phyloP scores from a whole-genome alignment of 2,329 filamentous ascomycete genomes.

The Colletotrichum gigasporum region DNA sequence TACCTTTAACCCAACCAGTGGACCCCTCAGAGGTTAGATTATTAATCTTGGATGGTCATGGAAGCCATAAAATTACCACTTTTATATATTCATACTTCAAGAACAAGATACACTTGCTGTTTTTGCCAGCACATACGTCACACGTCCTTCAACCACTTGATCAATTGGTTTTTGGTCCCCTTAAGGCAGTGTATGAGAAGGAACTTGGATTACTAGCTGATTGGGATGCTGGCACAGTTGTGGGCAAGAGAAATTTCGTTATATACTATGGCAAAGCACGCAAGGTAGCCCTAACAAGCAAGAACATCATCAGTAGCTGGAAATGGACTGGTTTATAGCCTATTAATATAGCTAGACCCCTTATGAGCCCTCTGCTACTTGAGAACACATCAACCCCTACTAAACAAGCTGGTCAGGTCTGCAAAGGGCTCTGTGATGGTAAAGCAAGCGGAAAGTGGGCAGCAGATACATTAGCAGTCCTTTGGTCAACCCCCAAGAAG shows the following conservation, averaged over 20 bases:
- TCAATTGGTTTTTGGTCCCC: constrained; percentile 7
- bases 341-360: background rate
- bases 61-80: constrained; percentile 30
- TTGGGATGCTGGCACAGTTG: no score
- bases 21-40: no score
- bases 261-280: background rate
- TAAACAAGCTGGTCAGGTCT: background rate
- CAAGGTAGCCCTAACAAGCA: background rate
- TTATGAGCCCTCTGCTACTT: background rate
- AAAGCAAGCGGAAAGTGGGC: background rate
- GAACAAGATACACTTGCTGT: constrained; percentile 33
- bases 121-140: constrained; percentile 36
- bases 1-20: no score
- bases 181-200: constrained; percentile 1
- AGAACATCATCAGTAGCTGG: background rate
- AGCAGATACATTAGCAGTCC: no score
- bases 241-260: constrained; percentile 10
- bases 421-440: background rate
- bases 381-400: background rate
- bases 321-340: background rate
- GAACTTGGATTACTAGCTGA: no score
- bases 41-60: no score
- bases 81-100: constrained; percentile 34
- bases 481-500: no score
- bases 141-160: constrained; percentile 35